Conservation (phyloP, 2,329 filamentous ascomycete genomes). For the Colletotrichum nymphaeae region DNA sequence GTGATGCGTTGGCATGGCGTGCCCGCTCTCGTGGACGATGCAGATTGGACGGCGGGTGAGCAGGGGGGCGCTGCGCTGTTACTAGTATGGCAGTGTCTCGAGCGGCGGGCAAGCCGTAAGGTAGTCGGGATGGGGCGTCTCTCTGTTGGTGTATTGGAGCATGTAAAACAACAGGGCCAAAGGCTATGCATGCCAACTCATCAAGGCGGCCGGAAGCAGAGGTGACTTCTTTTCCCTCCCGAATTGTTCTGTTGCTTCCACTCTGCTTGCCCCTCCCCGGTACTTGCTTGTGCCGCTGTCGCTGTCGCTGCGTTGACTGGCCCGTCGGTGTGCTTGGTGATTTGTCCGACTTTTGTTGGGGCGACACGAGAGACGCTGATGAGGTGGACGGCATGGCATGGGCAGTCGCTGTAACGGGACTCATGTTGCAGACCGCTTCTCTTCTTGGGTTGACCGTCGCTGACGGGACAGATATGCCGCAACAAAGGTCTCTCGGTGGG, state of each 20-base stretch:
- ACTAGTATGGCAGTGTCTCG: conserved; percentile 1
- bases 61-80: conserved; percentile 11
- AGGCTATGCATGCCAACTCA: conserved; percentile 37
- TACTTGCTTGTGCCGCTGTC: neutral
- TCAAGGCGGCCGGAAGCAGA: conserved; percentile 29
- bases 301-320: conserved; percentile 21
- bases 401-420: neutral
- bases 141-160: conserved; percentile 5
- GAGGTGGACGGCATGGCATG: conserved; percentile 14
- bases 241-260: neutral
- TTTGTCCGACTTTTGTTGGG: conserved; percentile 31
- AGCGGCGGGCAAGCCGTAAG: conserved; percentile 1
- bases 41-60: conserved; percentile 36
- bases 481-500: neutral
- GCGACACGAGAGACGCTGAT: conserved; percentile 7
- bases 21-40: conserved; percentile 37
- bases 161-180: conserved; percentile 31
- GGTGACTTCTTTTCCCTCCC: neutral
- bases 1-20: conserved; percentile 37
- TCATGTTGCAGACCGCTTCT: conserved; percentile 16
- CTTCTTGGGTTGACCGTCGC: neutral
- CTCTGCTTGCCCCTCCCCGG: neutral
- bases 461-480: neutral
- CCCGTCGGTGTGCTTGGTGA: conserved; percentile 22
- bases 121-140: neutral